Evolutionary conservation across 2,329 filamentous ascomycete genomes (phyloP).

Genomic region (Neonectria magnoliae): DNA sequence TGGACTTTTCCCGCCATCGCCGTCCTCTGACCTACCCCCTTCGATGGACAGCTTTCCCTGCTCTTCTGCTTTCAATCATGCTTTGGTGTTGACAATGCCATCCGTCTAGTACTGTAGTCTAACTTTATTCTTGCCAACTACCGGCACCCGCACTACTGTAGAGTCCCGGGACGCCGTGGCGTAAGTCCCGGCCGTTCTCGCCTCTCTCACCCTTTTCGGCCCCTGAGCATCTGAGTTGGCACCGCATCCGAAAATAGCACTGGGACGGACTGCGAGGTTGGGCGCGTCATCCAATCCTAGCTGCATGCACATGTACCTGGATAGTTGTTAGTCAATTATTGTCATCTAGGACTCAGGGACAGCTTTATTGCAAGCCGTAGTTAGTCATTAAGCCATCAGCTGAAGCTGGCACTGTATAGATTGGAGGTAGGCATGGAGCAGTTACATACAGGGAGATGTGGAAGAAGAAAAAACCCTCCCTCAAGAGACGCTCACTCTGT

Average conservation of each 20-base stretch:
- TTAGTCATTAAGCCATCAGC: not conserved
- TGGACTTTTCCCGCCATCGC: not conserved
- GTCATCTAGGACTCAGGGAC: not conserved
- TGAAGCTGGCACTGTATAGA: no score
- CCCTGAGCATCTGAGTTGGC: slow-evolving; percentile 35
- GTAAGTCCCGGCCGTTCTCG: not conserved
- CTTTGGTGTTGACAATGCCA: not conserved
- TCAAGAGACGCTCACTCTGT: not conserved
- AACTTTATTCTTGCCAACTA: slow-evolving; percentile 6
- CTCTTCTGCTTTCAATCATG: not conserved
- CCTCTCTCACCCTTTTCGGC: slow-evolving; percentile 15
- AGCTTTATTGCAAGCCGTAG: not conserved
- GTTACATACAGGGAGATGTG: not conserved
- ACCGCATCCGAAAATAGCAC: slow-evolving; percentile 38
- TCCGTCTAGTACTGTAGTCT: no score
- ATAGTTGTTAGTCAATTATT: not conserved
- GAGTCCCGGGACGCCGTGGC: slow-evolving; percentile 5
- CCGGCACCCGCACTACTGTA: not conserved
- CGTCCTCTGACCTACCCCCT: not conserved
- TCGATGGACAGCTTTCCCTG: not conserved
- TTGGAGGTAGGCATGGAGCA: not conserved
- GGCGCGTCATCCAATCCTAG: slow-evolving; percentile 36
- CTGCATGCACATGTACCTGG: slow-evolving; percentile 4
- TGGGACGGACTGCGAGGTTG: slow-evolving; percentile 24
- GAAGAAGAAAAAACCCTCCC: no score